These are phyloP conservation scores for Dunaliella sp. DNA, from an alignment of 139 green algal species.

Conservation along the genomic window DNA sequence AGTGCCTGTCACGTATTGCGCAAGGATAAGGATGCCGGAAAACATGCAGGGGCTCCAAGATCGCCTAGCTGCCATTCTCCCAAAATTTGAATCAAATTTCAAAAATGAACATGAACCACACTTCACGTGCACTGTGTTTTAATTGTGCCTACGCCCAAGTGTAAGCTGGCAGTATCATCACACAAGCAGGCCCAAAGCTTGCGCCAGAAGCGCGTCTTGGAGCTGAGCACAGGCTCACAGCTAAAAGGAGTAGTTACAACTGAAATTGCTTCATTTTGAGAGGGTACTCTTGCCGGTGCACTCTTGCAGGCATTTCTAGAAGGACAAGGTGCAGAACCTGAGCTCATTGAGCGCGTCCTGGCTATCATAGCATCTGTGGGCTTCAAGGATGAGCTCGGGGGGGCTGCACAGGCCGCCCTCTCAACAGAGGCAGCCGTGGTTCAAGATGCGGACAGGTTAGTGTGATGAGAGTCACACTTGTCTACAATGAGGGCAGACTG, in stretches of 20 bases:
- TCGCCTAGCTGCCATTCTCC: too few relatives aligned
- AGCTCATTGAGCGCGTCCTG: conserved; percentile 30
- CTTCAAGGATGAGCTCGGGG: conserved; percentile 64
- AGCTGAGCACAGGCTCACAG: not conserved
- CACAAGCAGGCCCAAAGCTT: too few relatives aligned
- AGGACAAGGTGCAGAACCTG: not conserved
- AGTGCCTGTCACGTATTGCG: too few relatives aligned
- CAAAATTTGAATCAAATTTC: too few relatives aligned
- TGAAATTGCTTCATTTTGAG: not conserved
- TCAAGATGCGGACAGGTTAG: conserved; percentile 71
- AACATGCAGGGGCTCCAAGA: too few relatives aligned
- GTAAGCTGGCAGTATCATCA: too few relatives aligned
- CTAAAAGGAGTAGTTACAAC: not conserved
- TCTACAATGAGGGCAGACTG: not conserved
- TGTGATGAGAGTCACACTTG: not conserved
- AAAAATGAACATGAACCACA: too few relatives aligned
- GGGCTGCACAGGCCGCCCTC: not conserved
- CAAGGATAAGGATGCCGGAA: too few relatives aligned
- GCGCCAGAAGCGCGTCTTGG: not conserved
- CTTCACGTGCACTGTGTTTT: too few relatives aligned
- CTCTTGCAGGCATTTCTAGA: not conserved
- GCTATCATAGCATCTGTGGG: conserved; percentile 54
- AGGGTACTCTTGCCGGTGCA: not conserved
- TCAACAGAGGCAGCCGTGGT: conserved; percentile 44
- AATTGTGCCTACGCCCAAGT: not conserved